Evolutionary conservation across 2,329 filamentous ascomycete species (phyloP).

Genomic region (Hypoxylon sp.): DNA sequence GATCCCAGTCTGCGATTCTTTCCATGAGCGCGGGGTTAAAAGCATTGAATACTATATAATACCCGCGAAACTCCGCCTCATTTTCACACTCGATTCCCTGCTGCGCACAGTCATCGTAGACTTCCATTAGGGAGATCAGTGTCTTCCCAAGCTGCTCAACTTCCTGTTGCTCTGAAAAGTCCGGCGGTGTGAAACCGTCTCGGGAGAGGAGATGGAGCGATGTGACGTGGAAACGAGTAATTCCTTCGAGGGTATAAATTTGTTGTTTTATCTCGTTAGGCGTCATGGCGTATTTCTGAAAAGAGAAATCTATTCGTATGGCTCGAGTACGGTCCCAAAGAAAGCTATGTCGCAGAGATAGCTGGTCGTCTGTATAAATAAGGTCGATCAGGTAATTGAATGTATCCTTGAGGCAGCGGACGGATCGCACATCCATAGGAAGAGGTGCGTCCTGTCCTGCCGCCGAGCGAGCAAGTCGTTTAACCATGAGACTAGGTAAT

Average conservation of each 20-base stretch:
- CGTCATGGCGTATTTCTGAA: slow-evolving; percentile 72
- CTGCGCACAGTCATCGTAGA: slow-evolving; percentile 76
- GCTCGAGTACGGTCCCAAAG: slow-evolving; percentile 78
- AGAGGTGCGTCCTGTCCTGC: slow-evolving; percentile 77
- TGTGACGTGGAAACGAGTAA: slow-evolving; percentile 76
- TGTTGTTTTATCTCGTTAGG: slow-evolving; percentile 70
- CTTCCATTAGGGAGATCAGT: slow-evolving; percentile 74
- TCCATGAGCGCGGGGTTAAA: slow-evolving; percentile 72
- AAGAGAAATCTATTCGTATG: slow-evolving; percentile 77
- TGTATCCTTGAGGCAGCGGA: slow-evolving; percentile 68
- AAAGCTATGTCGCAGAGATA: slow-evolving; percentile 72
- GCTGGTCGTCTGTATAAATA: slow-evolving; percentile 67
- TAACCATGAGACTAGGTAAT: slow-evolving; percentile 71
- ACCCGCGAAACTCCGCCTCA: slow-evolving; percentile 76
- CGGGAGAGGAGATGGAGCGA: slow-evolving; percentile 74
- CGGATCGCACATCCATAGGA: slow-evolving; percentile 77
- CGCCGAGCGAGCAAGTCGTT: slow-evolving; percentile 76
- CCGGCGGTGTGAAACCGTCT: slow-evolving; percentile 68
- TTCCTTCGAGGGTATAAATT: slow-evolving; percentile 76
- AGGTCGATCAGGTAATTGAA: slow-evolving; percentile 76
- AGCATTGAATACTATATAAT: slow-evolving; percentile 74
- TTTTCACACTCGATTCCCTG: slow-evolving; percentile 72
- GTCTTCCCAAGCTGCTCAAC: slow-evolving; percentile 77
- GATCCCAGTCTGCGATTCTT: slow-evolving; percentile 69
- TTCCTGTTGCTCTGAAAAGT: slow-evolving; percentile 77